Percentiles rank a stretch among this genome's conserved stretches.
Evolutionary conservation across 2,329 filamentous ascomycete species (phyloP).

Genomic region (Colletotrichum sp.): DNA sequence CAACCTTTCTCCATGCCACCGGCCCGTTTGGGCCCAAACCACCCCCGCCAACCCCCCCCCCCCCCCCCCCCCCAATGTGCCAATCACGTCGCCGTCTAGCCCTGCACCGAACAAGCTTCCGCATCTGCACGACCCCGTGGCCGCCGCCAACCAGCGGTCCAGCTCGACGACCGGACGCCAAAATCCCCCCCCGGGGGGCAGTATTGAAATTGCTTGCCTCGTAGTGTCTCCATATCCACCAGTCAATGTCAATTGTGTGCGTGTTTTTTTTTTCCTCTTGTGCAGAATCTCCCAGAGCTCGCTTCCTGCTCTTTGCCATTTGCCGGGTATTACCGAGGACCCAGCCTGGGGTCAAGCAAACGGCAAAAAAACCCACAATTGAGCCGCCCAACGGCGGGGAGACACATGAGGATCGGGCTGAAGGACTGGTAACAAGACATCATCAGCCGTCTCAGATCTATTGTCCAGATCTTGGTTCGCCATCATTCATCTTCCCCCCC

Average conservation of each 20-base stretch:
- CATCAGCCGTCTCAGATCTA: neutral
- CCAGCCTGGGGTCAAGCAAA: neutral
- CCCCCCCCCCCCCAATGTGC: neutral
- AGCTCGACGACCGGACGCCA: neutral
- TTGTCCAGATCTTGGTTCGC: neutral
- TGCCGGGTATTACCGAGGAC: conserved; percentile 10
- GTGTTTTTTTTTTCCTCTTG: neutral
- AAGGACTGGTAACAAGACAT: neutral
- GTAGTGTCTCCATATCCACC: neutral
- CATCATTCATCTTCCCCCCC: neutral
- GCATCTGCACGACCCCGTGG: neutral
- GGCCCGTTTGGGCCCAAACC: neutral
- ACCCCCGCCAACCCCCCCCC: neutral
- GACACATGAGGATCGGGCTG: neutral
- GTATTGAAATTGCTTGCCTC: neutral
- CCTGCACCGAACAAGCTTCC: conserved; percentile 1
- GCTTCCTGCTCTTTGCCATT: neutral
- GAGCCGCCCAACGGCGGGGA: neutral
- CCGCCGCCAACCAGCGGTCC: neutral
- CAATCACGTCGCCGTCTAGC: neutral
- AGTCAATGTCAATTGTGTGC: neutral
- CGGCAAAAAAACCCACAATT: neutral
- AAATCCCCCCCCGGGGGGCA: neutral
- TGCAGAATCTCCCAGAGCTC: neutral
- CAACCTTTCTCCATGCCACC: conserved; percentile 9